These are phyloP conservation scores for Agarophyton chilense DNA, from an alignment of 23 red algal species.

Conservation along the genomic window DNA sequence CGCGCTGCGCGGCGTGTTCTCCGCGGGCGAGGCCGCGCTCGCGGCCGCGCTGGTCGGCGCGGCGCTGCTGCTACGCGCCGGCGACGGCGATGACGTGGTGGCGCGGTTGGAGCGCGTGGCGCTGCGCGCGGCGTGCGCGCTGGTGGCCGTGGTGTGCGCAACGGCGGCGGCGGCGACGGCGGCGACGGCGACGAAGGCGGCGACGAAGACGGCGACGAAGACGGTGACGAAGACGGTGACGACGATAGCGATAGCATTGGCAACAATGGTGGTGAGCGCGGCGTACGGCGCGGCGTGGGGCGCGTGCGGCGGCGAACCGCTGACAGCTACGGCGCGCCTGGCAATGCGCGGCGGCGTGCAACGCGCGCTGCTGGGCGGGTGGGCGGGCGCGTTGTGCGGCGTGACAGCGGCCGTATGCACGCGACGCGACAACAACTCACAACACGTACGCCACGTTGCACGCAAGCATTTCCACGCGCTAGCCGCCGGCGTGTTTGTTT, in stretches of 20 bases:
- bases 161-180: not conserved
- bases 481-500: constrained; percentile 42
- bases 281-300: constrained; percentile 15
- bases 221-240: too few species aligned
- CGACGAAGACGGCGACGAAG: not conserved
- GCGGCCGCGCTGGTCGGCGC: not conserved
- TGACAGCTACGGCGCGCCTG: not conserved
- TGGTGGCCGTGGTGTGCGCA: not conserved
- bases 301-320: not conserved
- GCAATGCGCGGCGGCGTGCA: not conserved
- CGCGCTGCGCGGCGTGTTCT: not conserved
- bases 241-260: too few species aligned
- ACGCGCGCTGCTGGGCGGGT: not conserved
- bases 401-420: not conserved
- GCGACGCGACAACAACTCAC: not conserved
- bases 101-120: too few species aligned
- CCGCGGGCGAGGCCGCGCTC: not conserved
- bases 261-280: too few species aligned
- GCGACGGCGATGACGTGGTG: too few species aligned
- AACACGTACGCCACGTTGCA: not conserved
- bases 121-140: not conserved
- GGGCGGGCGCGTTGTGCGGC: not conserved
- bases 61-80: not conserved
- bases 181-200: not conserved
- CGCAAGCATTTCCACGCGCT: constrained; percentile 72